These are phyloP conservation scores for Alternaria longipes DNA, from an alignment of 2,329 filamentous ascomycete genomes.

Conservation along the genomic window DNA sequence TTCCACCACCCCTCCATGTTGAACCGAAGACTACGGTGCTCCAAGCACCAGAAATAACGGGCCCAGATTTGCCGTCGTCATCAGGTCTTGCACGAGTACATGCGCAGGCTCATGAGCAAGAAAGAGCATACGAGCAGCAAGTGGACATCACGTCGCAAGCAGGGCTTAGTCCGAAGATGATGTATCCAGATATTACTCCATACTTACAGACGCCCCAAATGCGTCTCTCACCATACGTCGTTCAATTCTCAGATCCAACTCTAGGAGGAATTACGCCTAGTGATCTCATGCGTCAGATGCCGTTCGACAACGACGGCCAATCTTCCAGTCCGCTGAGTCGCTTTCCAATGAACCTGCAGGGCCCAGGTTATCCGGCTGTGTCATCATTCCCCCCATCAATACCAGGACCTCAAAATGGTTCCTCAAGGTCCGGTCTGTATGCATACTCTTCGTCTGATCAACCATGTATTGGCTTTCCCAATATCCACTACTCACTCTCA, in stretches of 20 bases:
- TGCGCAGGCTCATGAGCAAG: neutral
- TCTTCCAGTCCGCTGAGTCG: neutral
- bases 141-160: neutral
- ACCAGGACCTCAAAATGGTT: no score
- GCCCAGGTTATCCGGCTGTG: neutral
- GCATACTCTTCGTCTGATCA: neutral
- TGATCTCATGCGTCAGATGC: neutral
- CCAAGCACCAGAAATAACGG: neutral
- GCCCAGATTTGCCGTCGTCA: neutral
- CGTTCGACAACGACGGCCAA: neutral
- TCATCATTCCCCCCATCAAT: neutral
- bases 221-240: neutral
- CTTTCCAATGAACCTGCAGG: neutral
- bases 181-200: neutral
- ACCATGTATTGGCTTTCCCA: neutral
- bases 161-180: neutral
- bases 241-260: neutral
- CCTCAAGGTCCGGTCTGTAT: neutral
- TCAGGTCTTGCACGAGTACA: neutral
- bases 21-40: neutral
- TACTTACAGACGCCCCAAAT: neutral
- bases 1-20: neutral
- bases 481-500: slow-evolving; percentile 6
- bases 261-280: neutral
- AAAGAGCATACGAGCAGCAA: neutral